Base-by-base conservation (phyloP, 2,329 filamentous ascomycete genomes). In the Clarireedia monteithiana region DNA sequence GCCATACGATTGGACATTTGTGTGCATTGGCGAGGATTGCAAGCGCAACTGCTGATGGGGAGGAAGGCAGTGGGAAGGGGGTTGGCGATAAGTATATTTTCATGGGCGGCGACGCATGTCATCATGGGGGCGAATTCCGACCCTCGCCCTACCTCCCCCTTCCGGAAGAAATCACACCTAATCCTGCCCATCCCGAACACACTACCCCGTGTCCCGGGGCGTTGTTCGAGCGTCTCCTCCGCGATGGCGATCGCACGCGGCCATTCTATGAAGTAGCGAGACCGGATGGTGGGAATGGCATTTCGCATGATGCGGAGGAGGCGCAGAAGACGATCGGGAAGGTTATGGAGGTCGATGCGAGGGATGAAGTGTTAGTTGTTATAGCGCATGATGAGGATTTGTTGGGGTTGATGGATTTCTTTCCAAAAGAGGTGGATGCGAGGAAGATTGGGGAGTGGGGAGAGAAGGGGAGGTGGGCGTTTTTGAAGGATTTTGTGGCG, bases 381-480 rank as follows among this genome's bases (percentile, higher is more conserved):
- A 70, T 77, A 26, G 74, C 77, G 6, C 77, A 80, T 60, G 77
- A 80, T 62, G 66, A 68, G 40, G 69, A 63, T 55, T 57, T 80
- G 47, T 51, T 73, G 36, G 67, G 69, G 24, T 67, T 76, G 3
- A 65, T 77, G 1, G 74, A 77, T 6, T 74, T 80, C 57, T 82
- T 78, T 60, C 78, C 79, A 0, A 68, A 71, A 50, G 68, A 62
- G n/a, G 72, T 74, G 10, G 76, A 80, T 60, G 70, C 69, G 5
- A 81, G 77, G 66, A 64, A 67, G 56, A 59, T 69, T 55, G 75
- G 77, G 60, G 74, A 71, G 0, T 77, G 74, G 73, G 72, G 67
- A n/a, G 62, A 70, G 48, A 73, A 75, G 59, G 67, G 67, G 1
- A 66, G 72, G 36, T 83, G 78, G 74, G 63, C 70, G 53, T 82